phyloP scores from a whole-genome alignment of 2,329 filamentous ascomycete genomes.

The Allantophomopsis lycopodina region DNA sequence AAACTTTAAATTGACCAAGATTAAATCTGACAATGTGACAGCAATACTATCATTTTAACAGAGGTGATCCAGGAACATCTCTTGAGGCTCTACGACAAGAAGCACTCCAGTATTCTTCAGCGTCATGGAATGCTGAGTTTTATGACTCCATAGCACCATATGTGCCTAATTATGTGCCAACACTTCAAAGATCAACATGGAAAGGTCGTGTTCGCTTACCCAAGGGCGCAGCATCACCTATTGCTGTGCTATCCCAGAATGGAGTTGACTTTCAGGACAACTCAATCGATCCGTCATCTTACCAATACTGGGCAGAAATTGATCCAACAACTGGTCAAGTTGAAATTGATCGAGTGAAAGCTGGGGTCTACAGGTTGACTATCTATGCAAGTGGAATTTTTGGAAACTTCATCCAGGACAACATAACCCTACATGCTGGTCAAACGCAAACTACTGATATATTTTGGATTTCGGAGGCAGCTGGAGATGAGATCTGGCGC shows the following conservation, averaged over 20 bases:
- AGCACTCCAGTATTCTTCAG: slow-evolving; percentile 33
- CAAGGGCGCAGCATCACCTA: slow-evolving; percentile 29
- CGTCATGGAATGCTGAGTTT: slow-evolving; percentile 42
- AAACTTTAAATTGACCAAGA: neutral
- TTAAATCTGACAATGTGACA: slow-evolving; percentile 3
- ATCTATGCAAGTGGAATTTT: slow-evolving; percentile 50
- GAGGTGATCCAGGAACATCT: slow-evolving; percentile 28
- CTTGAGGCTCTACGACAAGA: slow-evolving; percentile 36
- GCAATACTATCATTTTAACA: slow-evolving; percentile 50
- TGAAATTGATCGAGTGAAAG: slow-evolving; percentile 37
- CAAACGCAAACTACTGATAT: slow-evolving; percentile 23
- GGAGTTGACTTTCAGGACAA: slow-evolving; percentile 45
- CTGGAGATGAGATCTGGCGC: slow-evolving; percentile 45
- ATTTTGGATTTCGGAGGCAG: slow-evolving; percentile 37
- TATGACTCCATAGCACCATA: slow-evolving; percentile 48
- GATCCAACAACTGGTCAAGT: slow-evolving; percentile 28
- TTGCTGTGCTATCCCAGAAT: slow-evolving; percentile 39
- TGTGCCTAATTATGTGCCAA: slow-evolving; percentile 43
- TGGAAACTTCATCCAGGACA: slow-evolving; percentile 41
- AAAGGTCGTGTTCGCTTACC: slow-evolving; percentile 37
- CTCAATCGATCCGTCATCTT: slow-evolving; percentile 34
- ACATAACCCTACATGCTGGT: slow-evolving; percentile 25
- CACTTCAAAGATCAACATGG: slow-evolving; percentile 33
- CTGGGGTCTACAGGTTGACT: slow-evolving; percentile 46
- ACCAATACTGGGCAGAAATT: slow-evolving; percentile 49